Conservation (phyloP, 2,329 filamentous ascomycete genomes). For the Teratosphaeria destructans region DNA sequence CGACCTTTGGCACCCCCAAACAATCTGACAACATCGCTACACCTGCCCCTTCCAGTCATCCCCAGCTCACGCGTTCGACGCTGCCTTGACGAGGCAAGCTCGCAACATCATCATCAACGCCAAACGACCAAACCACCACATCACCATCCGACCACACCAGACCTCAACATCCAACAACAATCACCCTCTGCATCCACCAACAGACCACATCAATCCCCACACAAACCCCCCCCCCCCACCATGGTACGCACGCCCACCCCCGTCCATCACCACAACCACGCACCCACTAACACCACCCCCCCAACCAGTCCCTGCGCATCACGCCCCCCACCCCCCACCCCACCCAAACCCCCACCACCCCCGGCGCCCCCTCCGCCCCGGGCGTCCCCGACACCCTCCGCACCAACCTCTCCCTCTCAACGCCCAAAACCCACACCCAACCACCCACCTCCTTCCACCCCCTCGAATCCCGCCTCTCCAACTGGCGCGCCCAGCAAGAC, state of each 20-base stretch:
- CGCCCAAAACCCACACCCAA: conserved; percentile 41
- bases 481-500: conserved; percentile 87
- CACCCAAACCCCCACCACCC: conserved; percentile 34
- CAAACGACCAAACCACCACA: background rate
- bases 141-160: too few species aligned
- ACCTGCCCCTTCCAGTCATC: background rate
- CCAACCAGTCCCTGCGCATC: conserved; percentile 58
- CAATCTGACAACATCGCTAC: background rate
- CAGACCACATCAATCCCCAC: too few species aligned
- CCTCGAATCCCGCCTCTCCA: conserved; percentile 77
- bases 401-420: conserved; percentile 57
- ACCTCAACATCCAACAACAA: too few species aligned
- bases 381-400: conserved; percentile 91
- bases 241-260: background rate
- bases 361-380: conserved; percentile 76
- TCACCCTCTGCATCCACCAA: too few species aligned
- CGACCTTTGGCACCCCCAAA: background rate
- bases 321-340: conserved; percentile 60
- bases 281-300: conserved; percentile 17
- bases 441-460: conserved; percentile 66
- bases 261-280: background rate
- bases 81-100: background rate
- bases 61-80: background rate
- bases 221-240: background rate
- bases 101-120: background rate